phyloP scores from a whole-genome alignment of 1,284 basidiomycete species.

The Quambalaria eucalypti region DNA sequence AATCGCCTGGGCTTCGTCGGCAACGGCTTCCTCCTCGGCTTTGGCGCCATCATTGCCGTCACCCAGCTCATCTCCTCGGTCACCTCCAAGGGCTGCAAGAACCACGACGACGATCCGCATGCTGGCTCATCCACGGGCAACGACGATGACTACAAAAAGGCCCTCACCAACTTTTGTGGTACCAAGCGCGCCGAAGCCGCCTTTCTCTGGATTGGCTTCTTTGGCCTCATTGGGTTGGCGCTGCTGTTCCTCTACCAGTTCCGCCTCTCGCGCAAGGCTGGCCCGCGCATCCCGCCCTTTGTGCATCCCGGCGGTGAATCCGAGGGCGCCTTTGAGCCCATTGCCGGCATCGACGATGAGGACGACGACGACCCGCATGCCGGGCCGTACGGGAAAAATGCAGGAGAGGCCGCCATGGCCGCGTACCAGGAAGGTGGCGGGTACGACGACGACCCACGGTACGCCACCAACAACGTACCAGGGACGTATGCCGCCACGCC shows the following conservation, averaged over 20 bases:
- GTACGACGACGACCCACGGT: not conserved
- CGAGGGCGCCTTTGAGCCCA: slow-evolving; percentile 34
- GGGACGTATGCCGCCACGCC: not conserved
- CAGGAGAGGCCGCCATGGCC: not conserved
- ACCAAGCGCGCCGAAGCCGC: slow-evolving; percentile 36
- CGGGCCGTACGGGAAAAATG: not conserved
- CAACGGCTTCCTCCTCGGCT: slow-evolving; percentile 23
- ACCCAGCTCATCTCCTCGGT: slow-evolving; percentile 36
- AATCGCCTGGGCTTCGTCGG: slow-evolving; percentile 30
- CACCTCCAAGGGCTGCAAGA: slow-evolving; percentile 32
- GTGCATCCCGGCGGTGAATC: slow-evolving; percentile 17
- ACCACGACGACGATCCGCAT: slow-evolving; percentile 29
- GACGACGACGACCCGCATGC: slow-evolving; percentile 15
- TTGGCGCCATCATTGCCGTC: slow-evolving; percentile 25
- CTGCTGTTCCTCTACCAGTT: not conserved
- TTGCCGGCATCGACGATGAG: slow-evolving; percentile 18
- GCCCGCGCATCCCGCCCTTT: slow-evolving; percentile 12
- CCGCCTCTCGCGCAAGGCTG: not conserved
- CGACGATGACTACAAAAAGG: slow-evolving; percentile 17
- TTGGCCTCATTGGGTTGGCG: slow-evolving; percentile 3
- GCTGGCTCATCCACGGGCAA: slow-evolving; percentile 20
- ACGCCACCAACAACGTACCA: not conserved
- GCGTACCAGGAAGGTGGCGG: not conserved
- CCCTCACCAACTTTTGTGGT: slow-evolving; percentile 29
- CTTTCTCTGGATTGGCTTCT: slow-evolving; percentile 35